Conservation (phyloP, 1,284 basidiomycete species). For the Ustilago tritici region DNA sequence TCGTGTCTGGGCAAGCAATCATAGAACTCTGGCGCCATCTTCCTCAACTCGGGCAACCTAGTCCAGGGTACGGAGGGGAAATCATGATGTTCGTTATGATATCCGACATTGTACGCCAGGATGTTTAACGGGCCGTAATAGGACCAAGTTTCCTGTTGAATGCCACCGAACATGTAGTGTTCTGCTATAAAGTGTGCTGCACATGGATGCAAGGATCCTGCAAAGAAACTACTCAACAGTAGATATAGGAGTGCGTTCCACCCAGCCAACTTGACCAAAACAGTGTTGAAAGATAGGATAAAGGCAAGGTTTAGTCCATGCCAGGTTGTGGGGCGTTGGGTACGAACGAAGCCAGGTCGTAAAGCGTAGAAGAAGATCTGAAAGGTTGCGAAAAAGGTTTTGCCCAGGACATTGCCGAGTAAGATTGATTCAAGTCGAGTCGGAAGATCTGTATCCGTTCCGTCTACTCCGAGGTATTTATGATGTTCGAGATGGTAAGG, state of each 20-base stretch:
- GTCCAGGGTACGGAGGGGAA: conserved; percentile 98
- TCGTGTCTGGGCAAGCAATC: conserved; percentile 86
- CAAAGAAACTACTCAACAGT: conserved; percentile 89
- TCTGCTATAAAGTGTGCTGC: conserved; percentile 98
- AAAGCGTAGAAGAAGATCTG: conserved; percentile 98
- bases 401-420: conserved; percentile 94
- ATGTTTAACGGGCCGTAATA: conserved; percentile 94
- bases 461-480: conserved; percentile 94
- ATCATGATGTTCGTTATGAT: conserved; percentile 99
- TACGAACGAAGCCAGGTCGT: conserved; percentile 91
- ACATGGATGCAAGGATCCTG: conserved; percentile 92
- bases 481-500: conserved; percentile 87
- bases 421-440: conserved; percentile 85
- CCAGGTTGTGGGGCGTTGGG: conserved; percentile 84
- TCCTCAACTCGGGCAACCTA: conserved; percentile 83
- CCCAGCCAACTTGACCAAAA: conserved; percentile 68
- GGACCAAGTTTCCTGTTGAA: conserved; percentile 89
- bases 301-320: conserved; percentile 81
- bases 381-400: conserved; percentile 97
- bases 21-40: conserved; percentile 92
- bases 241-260: conserved; percentile 76
- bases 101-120: conserved; percentile 97
- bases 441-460: conserved; percentile 93
- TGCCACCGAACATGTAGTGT: conserved; percentile 69
- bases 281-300: conserved; percentile 80